A percentile compares a stretch with the other conserved stretches of the same genome.
Conservation (phyloP, 208 protist species). For the Willaertia magna region DNA sequence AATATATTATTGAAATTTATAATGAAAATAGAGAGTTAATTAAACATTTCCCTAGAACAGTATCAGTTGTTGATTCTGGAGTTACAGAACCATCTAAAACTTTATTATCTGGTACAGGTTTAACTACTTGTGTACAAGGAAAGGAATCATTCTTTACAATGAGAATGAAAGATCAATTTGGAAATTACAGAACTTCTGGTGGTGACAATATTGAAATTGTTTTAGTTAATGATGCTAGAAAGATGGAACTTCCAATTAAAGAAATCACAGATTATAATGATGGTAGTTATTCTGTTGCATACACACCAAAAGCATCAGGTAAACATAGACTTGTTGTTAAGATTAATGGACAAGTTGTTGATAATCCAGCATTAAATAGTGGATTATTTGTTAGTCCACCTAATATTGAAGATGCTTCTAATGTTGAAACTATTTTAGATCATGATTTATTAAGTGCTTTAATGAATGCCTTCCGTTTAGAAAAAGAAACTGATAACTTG, state of each 20-base stretch:
- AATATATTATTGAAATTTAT: background rate
- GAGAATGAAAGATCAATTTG: background rate
- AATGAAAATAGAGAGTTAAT: too few relatives aligned
- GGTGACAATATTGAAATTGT: background rate
- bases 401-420: background rate
- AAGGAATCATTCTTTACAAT: background rate
- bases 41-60: background rate
- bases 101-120: background rate
- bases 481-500: background rate
- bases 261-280: background rate
- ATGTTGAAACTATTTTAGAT: background rate
- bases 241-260: background rate
- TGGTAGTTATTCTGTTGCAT: background rate
- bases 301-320: background rate
- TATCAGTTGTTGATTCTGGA: background rate
- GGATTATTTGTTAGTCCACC: background rate
- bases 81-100: background rate
- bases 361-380: background rate
- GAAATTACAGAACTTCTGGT: background rate
- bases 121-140: background rate
- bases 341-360: background rate
- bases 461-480: background rate
- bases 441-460: background rate
- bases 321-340: background rate
- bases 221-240: background rate